phyloP scores from a whole-genome alignment of 1,139 yeast genomes.

The Suhomyces panamericanus region DNA sequence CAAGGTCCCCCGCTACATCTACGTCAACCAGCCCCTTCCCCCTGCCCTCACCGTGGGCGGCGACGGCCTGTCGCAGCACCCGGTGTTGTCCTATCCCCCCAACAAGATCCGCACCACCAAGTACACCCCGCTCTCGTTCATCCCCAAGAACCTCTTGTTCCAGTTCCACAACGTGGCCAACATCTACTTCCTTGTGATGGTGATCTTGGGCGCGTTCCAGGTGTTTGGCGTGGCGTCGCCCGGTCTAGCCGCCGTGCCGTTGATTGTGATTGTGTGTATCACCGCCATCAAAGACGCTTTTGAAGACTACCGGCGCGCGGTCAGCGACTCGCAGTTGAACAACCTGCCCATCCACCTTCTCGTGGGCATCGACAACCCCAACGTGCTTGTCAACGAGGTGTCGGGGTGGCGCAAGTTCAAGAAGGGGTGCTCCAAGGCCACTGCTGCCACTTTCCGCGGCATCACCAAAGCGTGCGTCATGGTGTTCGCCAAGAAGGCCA shows the following conservation, averaged over 20 bases:
- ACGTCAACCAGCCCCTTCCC: constrained; percentile 41
- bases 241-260: constrained; percentile 88
- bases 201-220: constrained; percentile 81
- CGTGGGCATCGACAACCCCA: constrained; percentile 68
- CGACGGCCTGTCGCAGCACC: constrained; percentile 27
- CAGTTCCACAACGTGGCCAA: constrained; percentile 93
- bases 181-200: constrained; percentile 76
- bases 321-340: constrained; percentile 80
- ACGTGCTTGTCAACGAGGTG: constrained; percentile 69
- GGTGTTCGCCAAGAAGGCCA: constrained; percentile 31
- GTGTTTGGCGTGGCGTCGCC: constrained; percentile 92
- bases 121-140: constrained; percentile 84
- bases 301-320: constrained; percentile 86
- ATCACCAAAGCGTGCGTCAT: constrained; percentile 25
- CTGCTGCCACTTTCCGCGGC: constrained; percentile 19
- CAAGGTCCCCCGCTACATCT: constrained; percentile 39
- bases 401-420: constrained; percentile 68
- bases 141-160: constrained; percentile 77
- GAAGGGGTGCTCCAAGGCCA: constrained; percentile 37
- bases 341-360: constrained; percentile 82
- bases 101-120: constrained; percentile 95
- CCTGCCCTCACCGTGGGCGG: constrained; percentile 21
- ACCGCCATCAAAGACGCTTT: constrained; percentile 93
- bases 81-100: constrained; percentile 62
- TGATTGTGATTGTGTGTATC: constrained; percentile 83